Base-by-base conservation (phyloP, 805 yeast genomes). In the Kazachstania bromeliacearum region DNA sequence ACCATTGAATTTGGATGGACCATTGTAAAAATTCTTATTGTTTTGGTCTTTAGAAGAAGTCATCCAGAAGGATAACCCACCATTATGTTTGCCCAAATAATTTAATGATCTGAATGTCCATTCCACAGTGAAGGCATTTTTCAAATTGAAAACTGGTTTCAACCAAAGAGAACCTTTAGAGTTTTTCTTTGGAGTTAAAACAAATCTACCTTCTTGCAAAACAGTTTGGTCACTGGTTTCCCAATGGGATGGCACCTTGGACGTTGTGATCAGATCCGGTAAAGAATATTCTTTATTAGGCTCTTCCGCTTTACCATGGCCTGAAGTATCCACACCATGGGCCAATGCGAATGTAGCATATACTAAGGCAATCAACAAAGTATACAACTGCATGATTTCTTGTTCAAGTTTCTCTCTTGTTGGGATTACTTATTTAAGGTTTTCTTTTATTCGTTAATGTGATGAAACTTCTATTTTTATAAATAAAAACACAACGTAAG, bases 21-120 rank as follows among this genome's bases (percentile, higher is more conserved):
- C 84, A 31, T 73, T 73, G 48, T 59, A 76, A 38, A 64, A 58
- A 1, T 49, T 38, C 10, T 61, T 60, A 38, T 63, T 64, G 7
- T 40, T 44, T 28, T 15, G 24, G 9, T 31, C 29, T 10, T 30
- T 33, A 4, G 33, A 51, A 28, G 66, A 64, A n/a, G 73, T 48
- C 23, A 77, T 54, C 73, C 79, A 78, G 27, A 80, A 56, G 0
- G 82, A 62, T 15, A 78, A 47, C 0, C 85, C 85, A 48, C 82
- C 76, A 14, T 23, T 20, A 12, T 63, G 63, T 34, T 56, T 49
- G 0, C 78, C 79, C 25, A 41, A 46, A 7, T 63, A 60, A 5
- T 82, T 83, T 7, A 71, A 55, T 31, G 83, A 73, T 56, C 92
- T 69, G 43, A 80, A 68, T 2, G 79, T 72, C 33, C 73, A 51